Base-by-base conservation (phyloP, 2,329 filamentous ascomycete species). In the Colletotrichum eleusines region DNA sequence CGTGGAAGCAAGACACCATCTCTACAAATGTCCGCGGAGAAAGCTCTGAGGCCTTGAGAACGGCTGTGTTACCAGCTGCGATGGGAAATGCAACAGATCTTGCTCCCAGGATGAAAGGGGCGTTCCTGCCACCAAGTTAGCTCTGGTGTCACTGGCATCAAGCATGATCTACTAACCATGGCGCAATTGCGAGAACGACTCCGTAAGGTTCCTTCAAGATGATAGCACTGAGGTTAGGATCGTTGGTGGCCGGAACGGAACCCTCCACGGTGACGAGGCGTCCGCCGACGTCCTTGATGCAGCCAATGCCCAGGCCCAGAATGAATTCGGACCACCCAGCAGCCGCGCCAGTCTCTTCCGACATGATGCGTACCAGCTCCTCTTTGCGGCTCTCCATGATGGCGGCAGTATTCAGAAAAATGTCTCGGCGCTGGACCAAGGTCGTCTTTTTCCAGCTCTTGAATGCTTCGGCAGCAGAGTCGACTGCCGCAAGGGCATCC, bases 131-230 rank as follows among this genome's bases (percentile, higher is more conserved):
- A 33, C 11, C 38, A 26, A 14, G 42, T 75, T 40, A 75, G 65
- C 50, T 46, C 20, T 50, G 2, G 38, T n/a, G 20, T 33, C 44
- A 18, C 44, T 20, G 5, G n/a, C 46, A 26, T 20, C 23, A 18
- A 31, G 38, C 23, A 12, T 23, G 14, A 12, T 9, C 12, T n/a
- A 63, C 50, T 57, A 84, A 94, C 94, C 94, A 97, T 12, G 94
- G 93, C 2, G 92, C 92, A 79, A 97, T 94, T 3, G 89, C 90
- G 38, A 97, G 82, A 20, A 95, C 86, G 9, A 96, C 93, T 1
- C 94, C 94, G 75, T 89, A 94, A 0, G 94, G 93, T 78, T 92
- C 90, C 78, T 90, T 91, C 73, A 88, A 82, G 4, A 93, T 80
- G 72, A 93, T 81, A 0, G 89, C 89, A 40, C 81, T 83, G 40